Evolutionary conservation across 805 yeast species (phyloP).

Genomic region (Candida michaelii): DNA sequence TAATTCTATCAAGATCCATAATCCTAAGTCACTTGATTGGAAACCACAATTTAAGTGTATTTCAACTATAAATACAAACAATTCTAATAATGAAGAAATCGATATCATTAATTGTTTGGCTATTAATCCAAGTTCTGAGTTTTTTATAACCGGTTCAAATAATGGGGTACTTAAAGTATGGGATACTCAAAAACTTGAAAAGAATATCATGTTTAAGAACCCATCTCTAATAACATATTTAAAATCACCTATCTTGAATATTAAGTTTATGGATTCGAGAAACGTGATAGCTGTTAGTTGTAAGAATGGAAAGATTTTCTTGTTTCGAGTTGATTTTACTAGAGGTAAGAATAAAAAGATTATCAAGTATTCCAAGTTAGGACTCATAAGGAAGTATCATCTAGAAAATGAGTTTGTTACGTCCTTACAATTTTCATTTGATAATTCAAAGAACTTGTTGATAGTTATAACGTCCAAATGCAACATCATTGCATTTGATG

Average conservation of each 20-base stretch:
- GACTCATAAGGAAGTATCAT: slow-evolving; percentile 41
- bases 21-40: slow-evolving; percentile 9
- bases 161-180: slow-evolving; percentile 73
- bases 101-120: slow-evolving; percentile 54
- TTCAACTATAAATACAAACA: slow-evolving; percentile 9
- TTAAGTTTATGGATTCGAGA: slow-evolving; percentile 53
- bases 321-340: slow-evolving; percentile 35
- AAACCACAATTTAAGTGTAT: slow-evolving; percentile 9
- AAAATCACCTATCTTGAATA: slow-evolving; percentile 47
- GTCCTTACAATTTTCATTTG: slow-evolving; percentile 6
- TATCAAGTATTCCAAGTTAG: slow-evolving; percentile 25
- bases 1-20: slow-evolving; percentile 13
- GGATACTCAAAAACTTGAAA: slow-evolving; percentile 68
- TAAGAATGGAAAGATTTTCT: slow-evolving; percentile 43
- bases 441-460: slow-evolving; percentile 27
- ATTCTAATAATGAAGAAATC: slow-evolving; percentile 48
- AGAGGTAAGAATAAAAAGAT: slow-evolving; percentile 35
- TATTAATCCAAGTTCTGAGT: slow-evolving; percentile 60
- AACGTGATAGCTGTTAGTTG: slow-evolving; percentile 61
- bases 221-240: slow-evolving; percentile 49
- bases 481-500: slow-evolving; percentile 53
- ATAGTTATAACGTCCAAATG: slow-evolving; percentile 54
- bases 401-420: slow-evolving; percentile 25
- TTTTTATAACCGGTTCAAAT: slow-evolving; percentile 76
- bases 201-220: slow-evolving; percentile 51